Conservation (phyloP, 2,329 filamentous ascomycete genomes). For the Fusarium vanettenii region DNA sequence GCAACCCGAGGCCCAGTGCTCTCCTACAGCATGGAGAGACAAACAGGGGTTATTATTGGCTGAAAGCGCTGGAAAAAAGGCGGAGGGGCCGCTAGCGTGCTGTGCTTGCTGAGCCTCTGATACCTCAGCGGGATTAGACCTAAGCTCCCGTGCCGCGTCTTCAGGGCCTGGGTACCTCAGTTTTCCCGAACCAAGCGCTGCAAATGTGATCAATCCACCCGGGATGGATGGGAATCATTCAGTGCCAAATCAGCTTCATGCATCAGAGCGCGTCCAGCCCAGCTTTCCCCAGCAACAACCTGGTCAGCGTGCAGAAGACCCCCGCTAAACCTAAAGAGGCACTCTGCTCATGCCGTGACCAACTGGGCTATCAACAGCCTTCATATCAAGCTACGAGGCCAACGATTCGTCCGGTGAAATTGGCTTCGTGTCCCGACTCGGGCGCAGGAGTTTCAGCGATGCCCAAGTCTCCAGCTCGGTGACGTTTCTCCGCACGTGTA, state of each 20-base stretch:
- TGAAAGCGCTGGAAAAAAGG: background rate
- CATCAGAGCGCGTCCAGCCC: background rate
- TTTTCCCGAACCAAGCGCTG: slow-evolving; percentile 15
- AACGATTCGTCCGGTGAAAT: background rate
- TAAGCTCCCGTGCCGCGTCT: background rate
- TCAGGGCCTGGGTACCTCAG: background rate
- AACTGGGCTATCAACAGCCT: background rate
- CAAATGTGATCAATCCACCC: background rate
- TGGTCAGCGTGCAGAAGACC: background rate
- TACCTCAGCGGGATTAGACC: slow-evolving; percentile 18
- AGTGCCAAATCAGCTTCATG: background rate
- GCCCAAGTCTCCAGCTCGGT: background rate
- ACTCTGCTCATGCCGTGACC: background rate
- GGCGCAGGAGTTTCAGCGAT: background rate
- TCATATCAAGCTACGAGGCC: background rate
- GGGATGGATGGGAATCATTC: background rate
- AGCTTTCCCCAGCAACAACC: slow-evolving; percentile 2
- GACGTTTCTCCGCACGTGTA: background rate
- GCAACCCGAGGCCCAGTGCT: slow-evolving; percentile 34
- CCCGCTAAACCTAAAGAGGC: slow-evolving; percentile 7
- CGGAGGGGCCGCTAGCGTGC: slow-evolving; percentile 13
- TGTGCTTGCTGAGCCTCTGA: slow-evolving; percentile 7
- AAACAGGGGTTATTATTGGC: slow-evolving; percentile 24
- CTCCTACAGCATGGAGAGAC: slow-evolving; percentile 28
- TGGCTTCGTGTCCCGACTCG: background rate